These are phyloP conservation scores for Miamiensis avidus DNA, from an alignment of 169 alveolate genomes.

Conservation along the genomic window DNA sequence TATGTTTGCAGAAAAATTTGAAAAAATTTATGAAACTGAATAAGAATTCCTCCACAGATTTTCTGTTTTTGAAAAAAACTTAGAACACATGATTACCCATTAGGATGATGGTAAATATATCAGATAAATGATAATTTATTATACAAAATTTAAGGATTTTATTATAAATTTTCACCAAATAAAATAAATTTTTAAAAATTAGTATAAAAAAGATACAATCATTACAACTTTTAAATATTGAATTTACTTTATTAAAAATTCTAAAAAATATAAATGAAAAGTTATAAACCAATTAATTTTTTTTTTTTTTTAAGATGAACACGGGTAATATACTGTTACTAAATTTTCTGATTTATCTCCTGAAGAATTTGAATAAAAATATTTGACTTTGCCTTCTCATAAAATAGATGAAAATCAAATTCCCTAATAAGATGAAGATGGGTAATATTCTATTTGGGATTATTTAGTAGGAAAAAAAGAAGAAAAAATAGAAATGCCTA, in stretches of 20 bases:
- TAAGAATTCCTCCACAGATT: background rate
- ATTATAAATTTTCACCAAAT: too few relatives aligned
- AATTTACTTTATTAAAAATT: too few relatives aligned
- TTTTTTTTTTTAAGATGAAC: background rate
- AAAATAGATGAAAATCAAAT: background rate
- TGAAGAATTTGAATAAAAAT: slow-evolving; percentile 17
- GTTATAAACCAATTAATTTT: too few relatives aligned
- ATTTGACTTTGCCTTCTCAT: background rate
- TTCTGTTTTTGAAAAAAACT: background rate
- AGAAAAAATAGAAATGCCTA: slow-evolving; percentile 14
- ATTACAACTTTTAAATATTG: too few relatives aligned
- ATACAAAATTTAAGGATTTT: too few relatives aligned
- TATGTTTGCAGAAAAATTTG: background rate
- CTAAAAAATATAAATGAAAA: too few relatives aligned
- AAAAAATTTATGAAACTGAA: background rate
- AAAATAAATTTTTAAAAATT: too few relatives aligned
- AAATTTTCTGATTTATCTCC: slow-evolving; percentile 22
- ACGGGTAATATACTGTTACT: background rate
- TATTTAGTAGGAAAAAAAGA: background rate
- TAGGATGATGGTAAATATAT: background rate
- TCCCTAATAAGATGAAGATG: background rate
- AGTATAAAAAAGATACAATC: too few relatives aligned
- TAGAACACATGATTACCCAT: background rate
- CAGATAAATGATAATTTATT: too few relatives aligned
- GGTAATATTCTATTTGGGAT: background rate